Conservation (phyloP, 176 grass and related monocot genomes). For the Ampelocalamus luodianensis region DNA sequence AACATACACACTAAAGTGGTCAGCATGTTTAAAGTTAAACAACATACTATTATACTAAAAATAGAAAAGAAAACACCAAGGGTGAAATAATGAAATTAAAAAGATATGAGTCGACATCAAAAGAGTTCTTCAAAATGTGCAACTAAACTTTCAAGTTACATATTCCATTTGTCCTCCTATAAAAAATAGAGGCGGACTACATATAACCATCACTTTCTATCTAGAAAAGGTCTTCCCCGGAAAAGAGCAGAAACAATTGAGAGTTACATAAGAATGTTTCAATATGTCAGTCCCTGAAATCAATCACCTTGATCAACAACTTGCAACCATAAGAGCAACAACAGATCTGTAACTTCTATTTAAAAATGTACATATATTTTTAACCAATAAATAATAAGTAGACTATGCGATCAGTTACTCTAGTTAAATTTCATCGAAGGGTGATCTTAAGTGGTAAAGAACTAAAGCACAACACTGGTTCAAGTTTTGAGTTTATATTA, state of each 20-base stretch:
- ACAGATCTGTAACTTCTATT: background rate
- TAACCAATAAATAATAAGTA: background rate
- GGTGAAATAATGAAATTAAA: conserved; percentile 5
- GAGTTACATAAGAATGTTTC: background rate
- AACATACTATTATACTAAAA: background rate
- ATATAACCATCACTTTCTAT: conserved; percentile 40
- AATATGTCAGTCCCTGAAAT: background rate
- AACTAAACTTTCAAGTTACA: conserved; percentile 20
- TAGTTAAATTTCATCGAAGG: background rate
- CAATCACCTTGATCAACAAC: background rate
- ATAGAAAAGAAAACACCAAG: background rate
- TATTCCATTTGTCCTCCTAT: conserved; percentile 17
- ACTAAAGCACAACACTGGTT: background rate
- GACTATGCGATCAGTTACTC: background rate
- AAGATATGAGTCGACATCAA: conserved; percentile 16
- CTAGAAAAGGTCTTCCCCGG: background rate
- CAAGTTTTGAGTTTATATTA: background rate
- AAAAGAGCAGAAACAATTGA: conserved; percentile 1
- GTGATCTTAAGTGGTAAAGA: background rate
- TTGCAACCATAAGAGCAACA: conserved; percentile 1
- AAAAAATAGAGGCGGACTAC: conserved; percentile 17
- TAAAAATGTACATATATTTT: background rate
- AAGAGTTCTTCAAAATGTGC: conserved; percentile 32
- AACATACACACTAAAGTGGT: background rate
- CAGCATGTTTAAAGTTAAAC: conserved; percentile 7